These are phyloP conservation scores for Erythrophleum fordii DNA, from an alignment of 306 rosid genomes.

Conservation along the genomic window DNA sequence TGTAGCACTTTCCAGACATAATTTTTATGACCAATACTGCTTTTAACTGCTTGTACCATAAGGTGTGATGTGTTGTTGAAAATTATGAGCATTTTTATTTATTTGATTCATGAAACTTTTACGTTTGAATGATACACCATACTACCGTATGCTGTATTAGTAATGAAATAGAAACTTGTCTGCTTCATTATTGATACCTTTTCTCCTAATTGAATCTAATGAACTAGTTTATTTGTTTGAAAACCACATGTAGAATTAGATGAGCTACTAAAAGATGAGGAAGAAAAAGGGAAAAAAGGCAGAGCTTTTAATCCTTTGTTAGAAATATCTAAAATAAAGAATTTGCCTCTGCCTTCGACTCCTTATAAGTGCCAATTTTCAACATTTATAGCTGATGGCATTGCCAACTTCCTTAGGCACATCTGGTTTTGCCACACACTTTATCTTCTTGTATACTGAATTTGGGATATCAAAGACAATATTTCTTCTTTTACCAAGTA, in stretches of 20 bases:
- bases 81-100: too few species aligned
- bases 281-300: neutral
- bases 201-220: neutral
- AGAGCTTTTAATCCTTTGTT: neutral
- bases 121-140: neutral
- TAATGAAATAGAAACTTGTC: neutral
- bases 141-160: neutral
- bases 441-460: neutral
- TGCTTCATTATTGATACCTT: neutral
- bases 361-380: neutral
- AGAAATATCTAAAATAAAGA: neutral
- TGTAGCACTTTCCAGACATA: neutral
- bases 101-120: too few species aligned
- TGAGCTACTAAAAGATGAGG: neutral
- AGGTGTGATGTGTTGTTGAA: too few species aligned
- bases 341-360: neutral
- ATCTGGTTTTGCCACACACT: neutral
- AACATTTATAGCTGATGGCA: neutral
- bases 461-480: neutral
- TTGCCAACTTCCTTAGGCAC: neutral
- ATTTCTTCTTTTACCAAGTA: neutral
- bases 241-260: too few species aligned
- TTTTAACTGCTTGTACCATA: too few species aligned
- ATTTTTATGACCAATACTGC: too few species aligned
- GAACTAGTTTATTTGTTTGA: neutral